A percentile compares a stretch with the other conserved stretches of the same genome.
phyloP scores from a whole-genome alignment of 345 rosid species.

The Hevea brasiliensis region DNA sequence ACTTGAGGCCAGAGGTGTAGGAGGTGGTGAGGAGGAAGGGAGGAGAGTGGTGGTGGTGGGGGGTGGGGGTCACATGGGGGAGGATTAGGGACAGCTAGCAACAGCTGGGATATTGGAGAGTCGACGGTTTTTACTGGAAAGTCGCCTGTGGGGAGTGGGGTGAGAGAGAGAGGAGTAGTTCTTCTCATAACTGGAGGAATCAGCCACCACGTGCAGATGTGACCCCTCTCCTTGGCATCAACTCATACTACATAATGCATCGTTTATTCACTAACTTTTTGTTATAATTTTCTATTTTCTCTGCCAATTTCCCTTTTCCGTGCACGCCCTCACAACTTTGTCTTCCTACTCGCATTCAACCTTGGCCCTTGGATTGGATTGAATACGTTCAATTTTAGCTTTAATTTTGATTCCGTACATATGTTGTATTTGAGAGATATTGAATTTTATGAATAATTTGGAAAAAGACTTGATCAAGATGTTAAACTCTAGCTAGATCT shows the following conservation, averaged over 20 bases:
- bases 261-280: no score
- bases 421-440: no score
- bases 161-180: neutral
- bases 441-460: no score
- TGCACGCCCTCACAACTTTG: no score
- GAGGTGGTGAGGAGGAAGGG: neutral
- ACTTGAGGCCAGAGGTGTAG: neutral
- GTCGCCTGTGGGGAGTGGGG: constrained; percentile 11
- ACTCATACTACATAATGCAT: neutral
- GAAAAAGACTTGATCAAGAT: no score
- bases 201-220: constrained; percentile 54
- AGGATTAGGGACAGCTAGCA: constrained; percentile 55
- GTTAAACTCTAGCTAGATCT: no score
- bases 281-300: no score
- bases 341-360: no score
- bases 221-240: constrained; percentile 34
- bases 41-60: constrained; percentile 1
- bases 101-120: constrained; percentile 42
- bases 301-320: no score
- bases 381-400: no score
- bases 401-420: no score
- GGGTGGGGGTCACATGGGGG: constrained; percentile 54
- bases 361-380: no score
- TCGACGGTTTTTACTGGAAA: constrained; percentile 26
- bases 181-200: constrained; percentile 29